phyloP scores from a whole-genome alignment of 192 early-diverging fungal species.

The Coemansia sp. region DNA sequence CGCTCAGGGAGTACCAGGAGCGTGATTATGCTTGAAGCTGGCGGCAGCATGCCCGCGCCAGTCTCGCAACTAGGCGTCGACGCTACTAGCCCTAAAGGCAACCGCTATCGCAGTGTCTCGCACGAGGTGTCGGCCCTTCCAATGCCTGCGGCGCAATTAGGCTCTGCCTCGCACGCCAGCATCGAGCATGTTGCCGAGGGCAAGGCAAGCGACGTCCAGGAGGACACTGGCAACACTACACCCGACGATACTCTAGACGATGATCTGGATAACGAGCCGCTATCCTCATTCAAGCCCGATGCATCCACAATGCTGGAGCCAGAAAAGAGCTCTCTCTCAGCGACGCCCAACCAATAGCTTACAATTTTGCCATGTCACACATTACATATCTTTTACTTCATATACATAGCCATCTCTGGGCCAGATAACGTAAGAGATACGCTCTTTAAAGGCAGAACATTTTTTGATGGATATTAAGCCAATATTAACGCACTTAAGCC shows the following conservation, averaged over 20 bases:
- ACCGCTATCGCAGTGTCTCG: constrained; percentile 40
- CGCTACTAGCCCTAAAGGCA: constrained; percentile 12
- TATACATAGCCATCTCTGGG: not conserved
- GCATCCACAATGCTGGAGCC: not conserved
- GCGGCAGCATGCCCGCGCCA: constrained; percentile 12
- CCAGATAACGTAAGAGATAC: not conserved
- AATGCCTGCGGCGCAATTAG: not conserved
- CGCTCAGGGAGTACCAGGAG: constrained; percentile 27
- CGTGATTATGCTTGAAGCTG: constrained; percentile 8
- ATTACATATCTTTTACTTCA: not conserved
- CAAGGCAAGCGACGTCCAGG: not conserved
- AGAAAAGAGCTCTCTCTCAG: not conserved
- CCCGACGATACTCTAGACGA: not conserved
- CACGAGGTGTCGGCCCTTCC: constrained; percentile 33
- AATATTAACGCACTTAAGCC: constrained; percentile 33
- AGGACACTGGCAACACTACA: not conserved
- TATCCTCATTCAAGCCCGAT: not conserved
- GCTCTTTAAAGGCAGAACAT: constrained; percentile 2
- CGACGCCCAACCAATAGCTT: not conserved
- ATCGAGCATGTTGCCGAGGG: not conserved
- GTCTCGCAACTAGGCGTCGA: constrained; percentile 26
- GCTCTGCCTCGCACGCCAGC: constrained; percentile 7
- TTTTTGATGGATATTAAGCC: constrained; percentile 8
- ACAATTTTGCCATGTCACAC: not conserved
- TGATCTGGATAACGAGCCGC: not conserved